Conservation (phyloP, 768 basidiomycete species). For the Hygrocybe punicea region DNA sequence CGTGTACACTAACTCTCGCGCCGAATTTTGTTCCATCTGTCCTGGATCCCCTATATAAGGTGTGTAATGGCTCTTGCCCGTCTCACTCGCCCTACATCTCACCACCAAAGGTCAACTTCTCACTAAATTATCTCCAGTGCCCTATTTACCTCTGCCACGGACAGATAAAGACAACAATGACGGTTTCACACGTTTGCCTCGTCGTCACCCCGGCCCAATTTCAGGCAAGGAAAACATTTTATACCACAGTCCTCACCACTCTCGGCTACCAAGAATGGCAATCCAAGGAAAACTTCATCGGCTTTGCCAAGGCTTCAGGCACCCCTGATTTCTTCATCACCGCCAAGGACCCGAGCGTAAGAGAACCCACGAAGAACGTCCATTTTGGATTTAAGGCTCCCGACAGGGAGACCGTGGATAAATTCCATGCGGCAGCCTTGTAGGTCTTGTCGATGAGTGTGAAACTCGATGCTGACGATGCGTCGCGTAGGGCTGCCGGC, state of each 20-base stretch:
- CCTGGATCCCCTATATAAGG: too few relatives aligned
- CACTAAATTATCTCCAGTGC: too few relatives aligned
- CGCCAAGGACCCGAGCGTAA: background rate
- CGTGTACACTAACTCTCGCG: too few relatives aligned
- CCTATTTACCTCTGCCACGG: too few relatives aligned
- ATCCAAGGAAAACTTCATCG: background rate
- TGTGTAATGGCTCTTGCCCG: too few relatives aligned
- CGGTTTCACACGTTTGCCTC: background rate
- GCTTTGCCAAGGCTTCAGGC: background rate
- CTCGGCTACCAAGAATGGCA: background rate
- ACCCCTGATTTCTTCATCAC: background rate
- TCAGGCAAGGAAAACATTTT: background rate
- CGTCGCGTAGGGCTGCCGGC: background rate
- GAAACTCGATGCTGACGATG: background rate
- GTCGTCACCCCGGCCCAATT: background rate
- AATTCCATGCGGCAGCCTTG: background rate
- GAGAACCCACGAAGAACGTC: background rate
- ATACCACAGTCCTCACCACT: background rate
- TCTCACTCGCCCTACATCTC: too few relatives aligned
- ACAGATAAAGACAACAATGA: background rate
- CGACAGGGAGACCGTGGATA: background rate
- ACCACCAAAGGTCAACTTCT: too few relatives aligned
- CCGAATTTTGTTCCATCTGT: too few relatives aligned
- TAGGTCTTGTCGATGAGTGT: background rate
- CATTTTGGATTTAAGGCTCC: background rate